phyloP scores from a whole-genome alignment of 225 moss, liverwort and hornwort genomes.

The Asterella californica region DNA sequence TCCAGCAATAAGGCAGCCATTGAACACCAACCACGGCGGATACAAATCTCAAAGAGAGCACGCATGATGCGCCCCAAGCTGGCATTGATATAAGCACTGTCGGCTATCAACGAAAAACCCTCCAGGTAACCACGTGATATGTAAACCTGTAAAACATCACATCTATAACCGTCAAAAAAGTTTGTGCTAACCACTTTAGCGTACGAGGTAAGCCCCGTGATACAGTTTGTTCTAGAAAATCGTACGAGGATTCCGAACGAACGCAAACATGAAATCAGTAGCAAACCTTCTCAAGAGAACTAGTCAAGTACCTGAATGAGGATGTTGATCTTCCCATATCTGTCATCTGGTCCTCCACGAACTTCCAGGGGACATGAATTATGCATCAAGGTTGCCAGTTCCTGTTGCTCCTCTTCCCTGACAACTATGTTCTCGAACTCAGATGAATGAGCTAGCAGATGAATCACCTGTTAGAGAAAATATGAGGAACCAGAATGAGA shows the following conservation, averaged over 20 bases:
- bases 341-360: constrained; percentile 95
- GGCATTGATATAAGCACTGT: constrained; percentile 96
- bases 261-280: background rate
- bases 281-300: background rate
- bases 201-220: background rate
- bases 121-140: constrained; percentile 91
- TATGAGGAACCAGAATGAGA: background rate
- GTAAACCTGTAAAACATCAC: constrained; percentile 58
- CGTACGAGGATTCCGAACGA: background rate
- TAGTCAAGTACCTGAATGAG: constrained; percentile 71
- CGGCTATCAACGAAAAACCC: constrained; percentile 91
- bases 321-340: constrained; percentile 93
- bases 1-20: constrained; percentile 94
- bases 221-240: background rate
- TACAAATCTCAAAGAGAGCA: constrained; percentile 91
- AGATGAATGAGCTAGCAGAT: constrained; percentile 93
- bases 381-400: constrained; percentile 73
- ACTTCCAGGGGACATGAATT: constrained; percentile 82
- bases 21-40: constrained; percentile 92
- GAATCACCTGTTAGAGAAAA: constrained; percentile 55
- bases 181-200: background rate
- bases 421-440: constrained; percentile 99
- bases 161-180: background rate
- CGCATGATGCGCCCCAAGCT: constrained; percentile 99
- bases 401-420: constrained; percentile 98